Evolutionary conservation across 345 rosid genomes (phyloP).

Genomic region (Barbarea vulgaris): DNA sequence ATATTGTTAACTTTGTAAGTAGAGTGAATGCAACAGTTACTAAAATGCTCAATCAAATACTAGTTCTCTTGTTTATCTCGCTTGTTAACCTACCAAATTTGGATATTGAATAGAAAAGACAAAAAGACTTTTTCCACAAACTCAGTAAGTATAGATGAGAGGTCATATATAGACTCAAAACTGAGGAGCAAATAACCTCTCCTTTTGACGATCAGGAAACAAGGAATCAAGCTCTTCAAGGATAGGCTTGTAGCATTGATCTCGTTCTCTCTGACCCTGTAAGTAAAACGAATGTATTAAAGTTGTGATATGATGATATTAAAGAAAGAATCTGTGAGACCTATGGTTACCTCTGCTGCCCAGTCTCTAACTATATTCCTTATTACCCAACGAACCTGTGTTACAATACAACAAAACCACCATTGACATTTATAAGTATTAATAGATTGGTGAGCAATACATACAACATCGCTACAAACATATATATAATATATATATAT

Average conservation of each 20-base stretch:
- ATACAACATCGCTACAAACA: conserved; percentile 12
- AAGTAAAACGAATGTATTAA: conserved; percentile 8
- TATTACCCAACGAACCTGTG: conserved; percentile 89
- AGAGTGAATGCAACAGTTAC: too few species aligned
- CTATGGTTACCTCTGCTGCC: conserved; percentile 83
- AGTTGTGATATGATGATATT: neutral
- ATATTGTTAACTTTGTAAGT: conserved; percentile 28
- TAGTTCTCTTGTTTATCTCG: too few species aligned
- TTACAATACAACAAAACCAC: conserved; percentile 31
- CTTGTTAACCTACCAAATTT: too few species aligned
- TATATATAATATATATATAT: too few species aligned
- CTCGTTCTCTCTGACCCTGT: conserved; percentile 85
- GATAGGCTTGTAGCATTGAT: conserved; percentile 91
- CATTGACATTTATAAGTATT: neutral
- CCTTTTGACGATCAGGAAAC: conserved; percentile 70
- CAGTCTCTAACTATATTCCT: conserved; percentile 96
- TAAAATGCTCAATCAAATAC: too few species aligned
- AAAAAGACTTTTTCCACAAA: neutral
- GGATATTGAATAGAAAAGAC: neutral
- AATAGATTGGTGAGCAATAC: conserved; percentile 9
- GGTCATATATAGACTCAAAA: conserved; percentile 18
- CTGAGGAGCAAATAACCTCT: conserved; percentile 52
- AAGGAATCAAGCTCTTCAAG: conserved; percentile 84
- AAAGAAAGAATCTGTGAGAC: neutral
- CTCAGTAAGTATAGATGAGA: conserved; percentile 13